phyloP scores from a whole-genome alignment of 495 filamentous ascomycete genomes.

The Massariosphaeria phaeospora region DNA sequence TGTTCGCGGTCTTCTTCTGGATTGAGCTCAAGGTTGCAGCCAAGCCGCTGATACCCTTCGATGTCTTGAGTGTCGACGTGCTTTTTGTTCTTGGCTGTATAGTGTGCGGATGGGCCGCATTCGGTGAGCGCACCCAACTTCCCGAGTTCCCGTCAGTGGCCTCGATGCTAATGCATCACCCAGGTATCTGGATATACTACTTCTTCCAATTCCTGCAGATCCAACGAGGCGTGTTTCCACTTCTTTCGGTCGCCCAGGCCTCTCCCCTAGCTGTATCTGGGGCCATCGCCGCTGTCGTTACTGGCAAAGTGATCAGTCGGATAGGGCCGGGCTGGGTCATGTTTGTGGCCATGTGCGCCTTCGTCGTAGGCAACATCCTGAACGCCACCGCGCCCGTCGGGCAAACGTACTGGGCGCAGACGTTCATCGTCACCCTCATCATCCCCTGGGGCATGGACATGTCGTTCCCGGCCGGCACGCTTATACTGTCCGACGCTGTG shows the following conservation, averaged over 20 bases:
- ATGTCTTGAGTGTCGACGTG: constrained; percentile 41
- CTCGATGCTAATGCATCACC: constrained; percentile 23
- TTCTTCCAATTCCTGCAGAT: constrained; percentile 42
- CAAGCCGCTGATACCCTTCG: constrained; percentile 47
- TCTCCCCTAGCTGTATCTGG: constrained; percentile 42
- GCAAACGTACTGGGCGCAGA: constrained; percentile 57
- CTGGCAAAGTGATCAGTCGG: constrained; percentile 43
- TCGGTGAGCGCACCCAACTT: background rate
- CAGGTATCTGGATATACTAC: constrained; percentile 50
- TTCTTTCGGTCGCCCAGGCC: constrained; percentile 42
- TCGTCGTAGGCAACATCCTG: constrained; percentile 43
- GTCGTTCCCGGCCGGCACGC: constrained; percentile 54
- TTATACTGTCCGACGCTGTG: constrained; percentile 56
- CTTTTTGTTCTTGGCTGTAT: constrained; percentile 46
- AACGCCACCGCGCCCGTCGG: constrained; percentile 45
- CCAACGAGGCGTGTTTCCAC: constrained; percentile 37
- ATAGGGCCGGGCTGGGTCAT: constrained; percentile 47
- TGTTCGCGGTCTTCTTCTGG: constrained; percentile 43
- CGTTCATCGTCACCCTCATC: constrained; percentile 53
- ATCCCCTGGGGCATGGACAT: constrained; percentile 62
- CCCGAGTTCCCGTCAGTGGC: background rate
- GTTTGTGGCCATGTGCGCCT: constrained; percentile 46
- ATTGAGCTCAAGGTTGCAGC: constrained; percentile 40
- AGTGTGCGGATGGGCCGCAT: constrained; percentile 46
- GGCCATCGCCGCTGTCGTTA: constrained; percentile 42